Conservation (phyloP, 441 rosid species). For the Pelargonium fulgidum region DNA sequence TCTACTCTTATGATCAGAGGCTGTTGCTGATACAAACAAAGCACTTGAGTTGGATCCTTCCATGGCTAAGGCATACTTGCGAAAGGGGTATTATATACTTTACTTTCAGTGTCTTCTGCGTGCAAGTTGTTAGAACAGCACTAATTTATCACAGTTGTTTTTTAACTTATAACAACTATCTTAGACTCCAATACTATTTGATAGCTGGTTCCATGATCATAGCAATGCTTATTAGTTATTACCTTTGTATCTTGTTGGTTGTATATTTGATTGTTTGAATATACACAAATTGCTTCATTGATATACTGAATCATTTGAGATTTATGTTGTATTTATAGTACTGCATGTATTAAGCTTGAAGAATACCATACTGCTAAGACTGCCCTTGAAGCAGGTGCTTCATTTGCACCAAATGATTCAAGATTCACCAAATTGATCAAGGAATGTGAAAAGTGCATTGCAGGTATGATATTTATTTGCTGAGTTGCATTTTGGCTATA, state of each 20-base stretch:
- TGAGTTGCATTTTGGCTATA: not conserved
- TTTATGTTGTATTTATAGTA: slow-evolving; percentile 11
- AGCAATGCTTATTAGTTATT: no score
- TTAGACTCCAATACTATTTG: no score
- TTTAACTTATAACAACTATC: not conserved
- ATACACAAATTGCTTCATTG: not conserved
- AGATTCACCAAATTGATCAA: slow-evolving; percentile 23
- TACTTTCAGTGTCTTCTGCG: no score
- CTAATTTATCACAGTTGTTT: not conserved
- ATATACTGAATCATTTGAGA: not conserved
- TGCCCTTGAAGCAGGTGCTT: slow-evolving; percentile 22
- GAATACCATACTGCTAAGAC: slow-evolving; percentile 26
- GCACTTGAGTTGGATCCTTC: slow-evolving; percentile 48
- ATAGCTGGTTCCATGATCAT: no score
- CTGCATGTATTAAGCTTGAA: slow-evolving; percentile 30
- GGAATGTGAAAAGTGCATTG: slow-evolving; percentile 21
- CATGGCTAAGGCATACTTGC: slow-evolving; percentile 41
- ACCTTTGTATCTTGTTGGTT: no score
- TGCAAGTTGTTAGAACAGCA: no score
- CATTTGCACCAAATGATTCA: slow-evolving; percentile 17
- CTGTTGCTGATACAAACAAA: slow-evolving; percentile 43
- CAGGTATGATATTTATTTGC: slow-evolving; percentile 15
- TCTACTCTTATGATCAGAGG: slow-evolving; percentile 35
- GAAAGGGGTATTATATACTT: slow-evolving; percentile 38
- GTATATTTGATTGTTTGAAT: not conserved